Base-by-base conservation (phyloP, 2,329 filamentous ascomycete species). In the Hirsutella minnesotensis region DNA sequence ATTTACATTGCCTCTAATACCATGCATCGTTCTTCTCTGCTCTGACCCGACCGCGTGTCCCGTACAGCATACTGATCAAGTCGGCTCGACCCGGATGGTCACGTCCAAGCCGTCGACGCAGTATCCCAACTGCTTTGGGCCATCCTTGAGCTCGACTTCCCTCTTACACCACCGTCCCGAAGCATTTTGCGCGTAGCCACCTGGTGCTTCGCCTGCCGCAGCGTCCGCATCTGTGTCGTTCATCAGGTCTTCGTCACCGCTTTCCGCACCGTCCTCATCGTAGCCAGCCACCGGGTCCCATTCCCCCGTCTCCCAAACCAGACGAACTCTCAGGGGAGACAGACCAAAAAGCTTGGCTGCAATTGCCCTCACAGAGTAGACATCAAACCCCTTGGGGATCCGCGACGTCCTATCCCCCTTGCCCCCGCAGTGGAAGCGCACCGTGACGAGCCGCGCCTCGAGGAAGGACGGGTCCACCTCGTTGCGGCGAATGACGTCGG, bases 271-370 rank as follows among this genome's bases (percentile, higher is more conserved):
- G 24, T 73, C 71, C 4, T 76, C 71, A 47, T 79, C 72, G 51
- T 78, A 75, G 47, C 75, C 72, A 9, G 73, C 73, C 0, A 87
- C 79, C 0, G 86, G 86, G 59, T 95, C 87, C 78, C 83, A 86
- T 60, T 95, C 89, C 18, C 86, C 86, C 9, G 88, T 95, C 65
- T 95, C 87, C 83, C 86, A 94, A 1, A 92, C 66, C 39, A 96
- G 60, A 34, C 70, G 72, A 46, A 90, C 65, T 35, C 64, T 64
- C 48, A 86, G 68, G 0, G 87, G 83, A 38, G 70, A 63, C 10
- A 84, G 51, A 1, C 64, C 68, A 53, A 94, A 86, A n/a, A 82
- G 59, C 49, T 75, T 80, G 0, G 81, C 83, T 1, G 86, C 81
- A 9, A 94, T 69, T 0, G 86, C 84, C 56, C 92, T 84, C 15